Conservation (phyloP, 805 yeast genomes). For the Wickerhamomyces canadensis region DNA sequence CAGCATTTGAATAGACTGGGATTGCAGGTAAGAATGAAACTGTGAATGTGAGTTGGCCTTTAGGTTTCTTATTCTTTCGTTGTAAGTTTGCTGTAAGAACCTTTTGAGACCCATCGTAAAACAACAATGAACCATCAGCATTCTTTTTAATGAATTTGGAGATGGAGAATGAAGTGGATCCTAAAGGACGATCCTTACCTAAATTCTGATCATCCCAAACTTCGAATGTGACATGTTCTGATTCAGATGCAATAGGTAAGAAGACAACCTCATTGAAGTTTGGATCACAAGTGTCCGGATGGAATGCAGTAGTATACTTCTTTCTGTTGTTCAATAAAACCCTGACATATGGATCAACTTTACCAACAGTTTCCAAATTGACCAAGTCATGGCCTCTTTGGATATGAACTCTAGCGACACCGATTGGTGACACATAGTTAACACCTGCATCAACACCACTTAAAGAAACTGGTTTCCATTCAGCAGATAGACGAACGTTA, state of each 20-base stretch:
- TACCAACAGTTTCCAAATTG: conserved; percentile 62
- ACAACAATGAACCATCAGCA: conserved; percentile 39
- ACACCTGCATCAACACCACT: conserved; percentile 42
- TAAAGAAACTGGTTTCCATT: conserved; percentile 68
- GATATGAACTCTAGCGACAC: conserved; percentile 56
- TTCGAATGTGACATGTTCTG: conserved; percentile 52
- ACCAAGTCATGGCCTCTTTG: conserved; percentile 46
- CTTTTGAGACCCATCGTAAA: conserved; percentile 47
- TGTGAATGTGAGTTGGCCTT: conserved; percentile 48
- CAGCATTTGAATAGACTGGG: conserved; percentile 57
- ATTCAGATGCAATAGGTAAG: conserved; percentile 55
- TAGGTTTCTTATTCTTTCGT: conserved; percentile 34
- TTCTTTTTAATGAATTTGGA: conserved; percentile 44
- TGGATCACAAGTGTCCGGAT: conserved; percentile 51
- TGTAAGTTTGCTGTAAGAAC: conserved; percentile 30
- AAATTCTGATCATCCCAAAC: conserved; percentile 63
- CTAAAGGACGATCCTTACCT: conserved; percentile 60
- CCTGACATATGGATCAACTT: conserved; percentile 69
- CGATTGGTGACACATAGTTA: conserved; percentile 54
- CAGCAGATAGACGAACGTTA: conserved; percentile 46
- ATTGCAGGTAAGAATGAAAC: conserved; percentile 61
- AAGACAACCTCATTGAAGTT: conserved; percentile 53
- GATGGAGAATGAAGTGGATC: conserved; percentile 47
- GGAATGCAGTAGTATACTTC: conserved; percentile 48
- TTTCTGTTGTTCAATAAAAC: conserved; percentile 53